Evolutionary conservation across 345 rosid genomes (phyloP).

Genomic region (Acer campestre): DNA sequence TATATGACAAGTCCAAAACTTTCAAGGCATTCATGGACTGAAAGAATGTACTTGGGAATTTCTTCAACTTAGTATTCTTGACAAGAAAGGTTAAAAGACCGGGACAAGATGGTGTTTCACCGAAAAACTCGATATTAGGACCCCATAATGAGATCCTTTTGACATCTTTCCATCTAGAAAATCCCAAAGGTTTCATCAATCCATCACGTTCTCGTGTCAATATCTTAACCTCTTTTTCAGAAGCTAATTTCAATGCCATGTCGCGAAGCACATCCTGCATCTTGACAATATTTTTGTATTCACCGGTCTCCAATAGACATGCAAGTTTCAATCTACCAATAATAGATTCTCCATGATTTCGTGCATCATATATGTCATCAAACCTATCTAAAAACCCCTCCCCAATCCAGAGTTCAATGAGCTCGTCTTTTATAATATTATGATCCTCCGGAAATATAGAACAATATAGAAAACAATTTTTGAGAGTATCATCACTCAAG

Average conservation of each 20-base stretch:
- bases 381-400: constrained; percentile 26
- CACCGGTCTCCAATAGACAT: constrained; percentile 22
- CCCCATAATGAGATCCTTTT: constrained; percentile 16
- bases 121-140: not conserved
- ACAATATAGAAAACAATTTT: constrained; percentile 26
- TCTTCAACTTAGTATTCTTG: not conserved
- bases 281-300: not conserved
- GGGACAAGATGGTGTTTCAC: not conserved
- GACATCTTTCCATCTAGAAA: not conserved
- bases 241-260: constrained; percentile 30
- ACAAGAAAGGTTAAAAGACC: constrained; percentile 16
- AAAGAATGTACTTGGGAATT: not conserved
- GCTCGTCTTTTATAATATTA: not conserved
- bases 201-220: not conserved
- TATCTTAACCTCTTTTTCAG: not conserved
- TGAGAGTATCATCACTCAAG: not conserved
- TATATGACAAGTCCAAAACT: constrained; percentile 11
- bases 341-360: not conserved
- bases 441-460: constrained; percentile 8
- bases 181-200: not conserved
- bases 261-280: constrained; percentile 35
- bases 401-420: constrained; percentile 19
- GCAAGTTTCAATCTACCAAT: constrained; percentile 21
- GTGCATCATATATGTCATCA: not conserved
- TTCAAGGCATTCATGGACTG: not conserved